phyloP scores from a whole-genome alignment of 2,329 filamentous ascomycete genomes.

The Trichoderma gracile region DNA sequence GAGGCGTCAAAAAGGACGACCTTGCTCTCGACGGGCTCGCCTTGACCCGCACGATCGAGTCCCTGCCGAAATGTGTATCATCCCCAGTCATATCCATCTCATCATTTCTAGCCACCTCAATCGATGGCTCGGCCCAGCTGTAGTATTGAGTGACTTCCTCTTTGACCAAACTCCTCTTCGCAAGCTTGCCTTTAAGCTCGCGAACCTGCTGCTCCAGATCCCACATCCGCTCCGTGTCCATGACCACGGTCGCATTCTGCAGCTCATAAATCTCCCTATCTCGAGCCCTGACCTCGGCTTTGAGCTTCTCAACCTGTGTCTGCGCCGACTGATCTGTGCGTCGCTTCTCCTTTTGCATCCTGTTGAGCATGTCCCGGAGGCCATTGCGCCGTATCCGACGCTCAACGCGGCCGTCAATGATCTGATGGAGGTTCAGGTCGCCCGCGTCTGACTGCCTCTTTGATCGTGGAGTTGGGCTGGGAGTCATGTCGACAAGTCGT shows the following conservation, averaged over 20 bases:
- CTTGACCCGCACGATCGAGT: constrained; percentile 51
- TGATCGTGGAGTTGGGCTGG: constrained; percentile 23
- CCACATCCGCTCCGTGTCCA: constrained; percentile 51
- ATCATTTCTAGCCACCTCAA: constrained; percentile 49
- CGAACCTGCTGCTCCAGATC: constrained; percentile 45
- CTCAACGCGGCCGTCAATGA: constrained; percentile 58
- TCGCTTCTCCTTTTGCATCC: constrained; percentile 50
- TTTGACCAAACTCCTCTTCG: constrained; percentile 29
- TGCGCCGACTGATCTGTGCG: constrained; percentile 42
- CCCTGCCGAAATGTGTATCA: constrained; percentile 50
- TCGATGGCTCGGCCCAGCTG: constrained; percentile 54
- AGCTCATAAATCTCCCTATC: constrained; percentile 57
- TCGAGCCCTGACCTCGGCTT: constrained; percentile 49
- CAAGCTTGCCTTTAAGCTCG: constrained; percentile 40
- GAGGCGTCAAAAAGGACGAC: constrained; percentile 57
- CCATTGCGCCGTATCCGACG: constrained; percentile 58
- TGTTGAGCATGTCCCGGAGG: constrained; percentile 60
- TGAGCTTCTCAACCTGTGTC: constrained; percentile 53
- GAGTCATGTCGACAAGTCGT: constrained; percentile 45
- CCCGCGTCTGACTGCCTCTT: constrained; percentile 37
- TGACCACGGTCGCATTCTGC: constrained; percentile 50
- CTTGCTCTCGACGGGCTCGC: constrained; percentile 53
- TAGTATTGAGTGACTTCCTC: constrained; percentile 36
- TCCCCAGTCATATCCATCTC: constrained; percentile 45
- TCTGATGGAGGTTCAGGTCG: constrained; percentile 49